These are phyloP conservation scores for barley (Hordeum vulgare) DNA, from an alignment of 176 grass and related monocot genomes.

Conservation along the genomic window MorexV3_pseudomolecules_assembly NC_058520.1:567533294-567533793, in stretches of 20 bases:
- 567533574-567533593: background rate
- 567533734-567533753: conserved; percentile 16
- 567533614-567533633: conserved; percentile 28
- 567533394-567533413: conserved; percentile 71
- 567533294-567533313: no score
- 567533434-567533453: conserved; percentile 82
- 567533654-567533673: background rate
- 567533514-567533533: no score
- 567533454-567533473: conserved; percentile 57
- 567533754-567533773: background rate
- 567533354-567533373: no score
- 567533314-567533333: no score
- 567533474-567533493: conserved; percentile 42
- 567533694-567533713: no score
- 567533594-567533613: background rate
- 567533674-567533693: background rate
- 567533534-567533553: background rate
- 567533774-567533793: no score
- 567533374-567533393: background rate
- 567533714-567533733: background rate
- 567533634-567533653: background rate
- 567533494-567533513: no score
- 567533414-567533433: conserved; percentile 87
- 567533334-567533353: no score
- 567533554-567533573: background rate